Percentiles rank a stretch among this genome's conserved stretches.
These are phyloP conservation scores for Xanthoconium stramineum DNA, from an alignment of 768 basidiomycete genomes.

Conservation along the genomic window DNA sequence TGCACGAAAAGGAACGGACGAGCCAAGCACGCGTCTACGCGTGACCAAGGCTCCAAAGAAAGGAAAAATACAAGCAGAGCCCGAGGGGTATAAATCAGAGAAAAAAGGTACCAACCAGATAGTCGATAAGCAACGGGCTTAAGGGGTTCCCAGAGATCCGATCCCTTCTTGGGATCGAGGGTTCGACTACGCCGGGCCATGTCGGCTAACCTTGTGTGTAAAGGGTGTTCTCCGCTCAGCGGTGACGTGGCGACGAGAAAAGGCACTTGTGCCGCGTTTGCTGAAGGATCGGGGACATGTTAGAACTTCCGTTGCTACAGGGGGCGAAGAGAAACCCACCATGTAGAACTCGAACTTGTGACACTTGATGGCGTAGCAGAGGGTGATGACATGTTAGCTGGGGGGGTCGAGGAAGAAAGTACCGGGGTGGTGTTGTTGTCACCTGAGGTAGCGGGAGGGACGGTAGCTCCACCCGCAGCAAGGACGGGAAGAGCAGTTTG, in stretches of 20 bases:
- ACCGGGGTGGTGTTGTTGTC: neutral
- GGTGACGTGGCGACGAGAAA: slow-evolving; percentile 7
- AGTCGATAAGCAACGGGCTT: neutral
- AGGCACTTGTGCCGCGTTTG: neutral
- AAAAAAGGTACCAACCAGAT: neutral
- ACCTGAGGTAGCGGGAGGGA: neutral
- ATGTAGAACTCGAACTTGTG: slow-evolving; percentile 3
- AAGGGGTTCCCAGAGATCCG: slow-evolving; percentile 13
- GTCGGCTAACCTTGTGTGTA: neutral
- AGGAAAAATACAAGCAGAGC: neutral
- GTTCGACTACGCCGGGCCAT: slow-evolving; percentile 15
- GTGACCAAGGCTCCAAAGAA: neutral
- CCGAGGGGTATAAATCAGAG: neutral
- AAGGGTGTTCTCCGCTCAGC: slow-evolving; percentile 6
- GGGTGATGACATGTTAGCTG: neutral
- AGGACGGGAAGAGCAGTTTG: slow-evolving; percentile 25
- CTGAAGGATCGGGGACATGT: neutral
- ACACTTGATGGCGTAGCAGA: neutral
- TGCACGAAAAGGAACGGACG: slow-evolving; percentile 4
- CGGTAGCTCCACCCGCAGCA: neutral
- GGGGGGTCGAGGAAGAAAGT: neutral
- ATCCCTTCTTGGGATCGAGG: neutral
- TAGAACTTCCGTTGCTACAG: neutral
- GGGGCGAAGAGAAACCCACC: slow-evolving; percentile 7
- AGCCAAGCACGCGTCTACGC: slow-evolving; percentile 10